A percentile compares a stretch with the other conserved stretches of the same genome.
phyloP scores from a whole-genome alignment of 768 basidiomycete genomes.

The Pleurotus tuber-regium region DNA sequence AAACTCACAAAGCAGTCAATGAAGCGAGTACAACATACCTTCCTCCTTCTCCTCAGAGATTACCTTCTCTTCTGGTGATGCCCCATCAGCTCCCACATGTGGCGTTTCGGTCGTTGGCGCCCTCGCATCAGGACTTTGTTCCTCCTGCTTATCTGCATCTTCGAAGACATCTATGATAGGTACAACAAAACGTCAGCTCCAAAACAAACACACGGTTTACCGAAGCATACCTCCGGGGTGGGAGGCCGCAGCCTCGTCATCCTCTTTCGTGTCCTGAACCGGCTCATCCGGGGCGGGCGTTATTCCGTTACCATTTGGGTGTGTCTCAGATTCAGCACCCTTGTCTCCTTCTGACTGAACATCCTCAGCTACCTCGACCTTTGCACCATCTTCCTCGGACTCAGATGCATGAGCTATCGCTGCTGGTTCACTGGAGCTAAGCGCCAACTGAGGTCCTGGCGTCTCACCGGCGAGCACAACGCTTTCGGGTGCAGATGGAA shows the following conservation, averaged over 20 bases:
- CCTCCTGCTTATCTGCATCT: neutral
- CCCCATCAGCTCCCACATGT: neutral
- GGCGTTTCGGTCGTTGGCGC: neutral
- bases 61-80: neutral
- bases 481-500: slow-evolving; percentile 11
- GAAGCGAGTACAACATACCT: too few species aligned
- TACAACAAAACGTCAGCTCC: too few species aligned
- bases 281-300: slow-evolving; percentile 3
- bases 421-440: slow-evolving; percentile 11
- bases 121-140: neutral
- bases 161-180: neutral
- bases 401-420: neutral
- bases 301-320: neutral
- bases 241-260: neutral
- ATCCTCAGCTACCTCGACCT: too few species aligned
- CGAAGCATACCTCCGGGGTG: neutral
- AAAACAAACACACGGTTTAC: too few species aligned
- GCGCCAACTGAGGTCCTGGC: slow-evolving; percentile 17
- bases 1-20: too few species aligned
- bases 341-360: too few species aligned
- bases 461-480: slow-evolving; percentile 18
- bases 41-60: neutral
- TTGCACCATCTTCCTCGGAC: neutral
- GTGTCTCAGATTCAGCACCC: slow-evolving; percentile 6
- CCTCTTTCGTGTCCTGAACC: neutral